Percentiles rank a stretch among this genome's conserved stretches.
Evolutionary conservation across 345 rosid genomes (phyloP).

Genomic region (Eucalyptus pumila): DNA sequence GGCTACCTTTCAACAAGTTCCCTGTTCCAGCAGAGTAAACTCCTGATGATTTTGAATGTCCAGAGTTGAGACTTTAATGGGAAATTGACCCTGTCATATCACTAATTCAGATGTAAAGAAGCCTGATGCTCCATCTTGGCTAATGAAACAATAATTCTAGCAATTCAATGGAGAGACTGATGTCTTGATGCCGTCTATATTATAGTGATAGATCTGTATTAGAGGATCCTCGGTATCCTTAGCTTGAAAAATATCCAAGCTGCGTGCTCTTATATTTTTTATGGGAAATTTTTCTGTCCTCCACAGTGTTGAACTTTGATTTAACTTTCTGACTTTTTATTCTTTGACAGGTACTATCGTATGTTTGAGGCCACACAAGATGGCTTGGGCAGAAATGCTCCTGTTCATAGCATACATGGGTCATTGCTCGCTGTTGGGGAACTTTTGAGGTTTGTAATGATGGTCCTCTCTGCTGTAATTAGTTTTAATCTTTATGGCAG

Average conservation of each 20-base stretch:
- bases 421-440: constrained; percentile 99
- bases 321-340: neutral
- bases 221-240: neutral
- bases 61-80: neutral
- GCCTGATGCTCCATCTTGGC: neutral
- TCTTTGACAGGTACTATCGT: constrained; percentile 70
- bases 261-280: neutral
- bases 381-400: constrained; percentile 90
- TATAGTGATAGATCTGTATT: neutral
- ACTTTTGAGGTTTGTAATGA: constrained; percentile 56
- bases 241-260: neutral
- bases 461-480: neutral
- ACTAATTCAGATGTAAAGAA: neutral
- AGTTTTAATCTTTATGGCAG: neutral
- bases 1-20: neutral
- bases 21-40: neutral
- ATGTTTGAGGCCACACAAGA: constrained; percentile 99
- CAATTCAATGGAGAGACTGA: neutral
- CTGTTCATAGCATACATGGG: constrained; percentile 97
- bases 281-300: neutral
- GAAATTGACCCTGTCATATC: neutral
- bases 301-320: neutral
- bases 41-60: neutral
- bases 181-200: neutral
- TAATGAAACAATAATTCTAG: neutral